Conservation (phyloP, 768 basidiomycete genomes). For the Clitopilus passeckerianus region DNA sequence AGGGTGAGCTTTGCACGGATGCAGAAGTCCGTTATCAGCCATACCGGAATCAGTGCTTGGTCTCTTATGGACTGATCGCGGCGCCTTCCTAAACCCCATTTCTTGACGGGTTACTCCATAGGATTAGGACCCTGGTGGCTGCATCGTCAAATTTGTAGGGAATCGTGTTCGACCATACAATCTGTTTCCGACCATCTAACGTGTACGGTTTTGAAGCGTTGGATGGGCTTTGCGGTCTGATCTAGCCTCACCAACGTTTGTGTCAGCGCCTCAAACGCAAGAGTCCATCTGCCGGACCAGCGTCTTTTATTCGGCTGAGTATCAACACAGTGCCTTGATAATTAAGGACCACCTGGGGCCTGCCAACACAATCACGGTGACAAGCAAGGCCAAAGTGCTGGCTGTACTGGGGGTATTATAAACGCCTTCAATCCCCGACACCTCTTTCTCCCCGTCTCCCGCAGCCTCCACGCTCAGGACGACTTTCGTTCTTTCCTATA, state of each 20-base stretch:
- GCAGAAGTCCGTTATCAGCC: too few species aligned
- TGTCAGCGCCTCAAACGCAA: neutral
- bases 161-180: too few species aligned
- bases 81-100: neutral
- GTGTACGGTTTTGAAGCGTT: too few species aligned
- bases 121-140: neutral
- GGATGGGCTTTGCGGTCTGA: too few species aligned
- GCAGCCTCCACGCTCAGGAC: neutral
- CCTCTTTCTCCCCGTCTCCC: neutral
- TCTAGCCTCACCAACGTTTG: too few species aligned
- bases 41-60: too few species aligned
- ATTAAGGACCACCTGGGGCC: neutral
- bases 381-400: neutral
- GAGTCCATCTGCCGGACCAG: neutral
- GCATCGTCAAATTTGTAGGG: too few species aligned
- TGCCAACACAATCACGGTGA: neutral
- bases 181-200: too few species aligned
- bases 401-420: neutral
- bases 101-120: neutral
- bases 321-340: neutral
- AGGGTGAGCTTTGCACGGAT: too few species aligned
- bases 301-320: neutral
- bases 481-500: neutral
- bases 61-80: neutral
- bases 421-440: neutral